Conservation (phyloP, 306 rosid genomes). For the Vigna unguiculata region DNA sequence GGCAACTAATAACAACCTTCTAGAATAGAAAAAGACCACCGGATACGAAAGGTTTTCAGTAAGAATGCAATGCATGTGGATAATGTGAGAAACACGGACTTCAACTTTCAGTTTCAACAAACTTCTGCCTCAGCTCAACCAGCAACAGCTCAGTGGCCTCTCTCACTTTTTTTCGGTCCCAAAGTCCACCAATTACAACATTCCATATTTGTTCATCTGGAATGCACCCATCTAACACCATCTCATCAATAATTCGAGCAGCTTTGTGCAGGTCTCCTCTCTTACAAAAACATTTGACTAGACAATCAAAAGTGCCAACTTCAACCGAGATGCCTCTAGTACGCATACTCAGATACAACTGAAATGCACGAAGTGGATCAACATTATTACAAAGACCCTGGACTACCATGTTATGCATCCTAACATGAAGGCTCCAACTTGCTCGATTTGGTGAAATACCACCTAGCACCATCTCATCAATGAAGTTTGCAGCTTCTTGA, state of each 20-base stretch:
- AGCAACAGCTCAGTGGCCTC: constrained; percentile 68
- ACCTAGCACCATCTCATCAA: constrained; percentile 89
- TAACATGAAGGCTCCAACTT: constrained; percentile 81
- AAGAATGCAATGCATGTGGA: constrained; percentile 11
- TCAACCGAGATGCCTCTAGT: constrained; percentile 74
- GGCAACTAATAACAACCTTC: constrained; percentile 8
- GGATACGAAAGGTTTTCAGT: constrained; percentile 29
- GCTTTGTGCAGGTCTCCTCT: constrained; percentile 76
- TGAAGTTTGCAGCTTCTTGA: constrained; percentile 84
- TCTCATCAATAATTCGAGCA: constrained; percentile 78
- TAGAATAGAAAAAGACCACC: background rate
- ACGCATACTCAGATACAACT: constrained; percentile 76
- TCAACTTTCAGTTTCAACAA: constrained; percentile 52
- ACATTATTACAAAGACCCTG: constrained; percentile 66
- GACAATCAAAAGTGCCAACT: constrained; percentile 55
- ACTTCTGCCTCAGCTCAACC: constrained; percentile 55
- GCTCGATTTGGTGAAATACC: constrained; percentile 68
- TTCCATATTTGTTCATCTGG: constrained; percentile 75
- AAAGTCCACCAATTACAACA: constrained; percentile 65
- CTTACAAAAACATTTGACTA: constrained; percentile 63
- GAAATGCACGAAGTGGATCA: constrained; percentile 71
- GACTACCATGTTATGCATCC: constrained; percentile 75
- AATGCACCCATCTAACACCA: constrained; percentile 78
- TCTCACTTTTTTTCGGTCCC: constrained; percentile 73
- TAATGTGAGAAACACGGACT: constrained; percentile 18